phyloP scores from a whole-genome alignment of 139 green algal species.

The Micractinium sp. region DNA sequence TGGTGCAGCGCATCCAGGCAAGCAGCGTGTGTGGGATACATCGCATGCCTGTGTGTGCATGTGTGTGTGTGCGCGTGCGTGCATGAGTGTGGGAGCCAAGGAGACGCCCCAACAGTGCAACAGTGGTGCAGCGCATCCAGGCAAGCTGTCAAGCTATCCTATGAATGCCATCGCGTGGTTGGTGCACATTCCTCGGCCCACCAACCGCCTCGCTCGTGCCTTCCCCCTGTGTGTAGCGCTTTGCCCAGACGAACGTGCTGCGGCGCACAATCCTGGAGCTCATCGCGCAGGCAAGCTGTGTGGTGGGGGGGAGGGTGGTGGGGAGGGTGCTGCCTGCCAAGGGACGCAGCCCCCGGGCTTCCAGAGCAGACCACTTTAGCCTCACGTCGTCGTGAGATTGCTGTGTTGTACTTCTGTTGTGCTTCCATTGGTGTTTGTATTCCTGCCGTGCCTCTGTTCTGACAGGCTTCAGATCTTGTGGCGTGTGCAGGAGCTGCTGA shows the following conservation, averaged over 20 bases:
- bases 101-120: constrained; percentile 55
- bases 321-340: too few relatives aligned
- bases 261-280: constrained; percentile 90
- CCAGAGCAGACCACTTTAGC: too few relatives aligned
- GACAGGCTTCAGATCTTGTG: not conserved
- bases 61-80: not conserved
- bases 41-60: too few relatives aligned
- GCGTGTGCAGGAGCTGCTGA: constrained; percentile 27
- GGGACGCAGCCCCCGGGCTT: too few relatives aligned
- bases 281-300: constrained; percentile 70
- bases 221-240: constrained; percentile 41
- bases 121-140: constrained; percentile 85
- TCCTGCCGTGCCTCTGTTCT: not conserved
- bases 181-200: too few relatives aligned
- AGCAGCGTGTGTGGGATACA: not conserved
- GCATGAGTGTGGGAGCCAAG: not conserved
- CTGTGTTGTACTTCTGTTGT: not conserved
- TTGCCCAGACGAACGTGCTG: constrained; percentile 55
- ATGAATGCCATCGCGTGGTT: too few relatives aligned
- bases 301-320: not conserved
- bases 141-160: too few relatives aligned
- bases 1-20: constrained; percentile 83
- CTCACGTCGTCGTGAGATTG: too few relatives aligned
- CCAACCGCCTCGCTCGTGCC: not conserved
- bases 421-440: not conserved